Evolutionary conservation across 2,329 filamentous ascomycete species (phyloP), one percentile per base, ranked within the genome.

Genomic region (Monosporascus cannonballus): DNA sequence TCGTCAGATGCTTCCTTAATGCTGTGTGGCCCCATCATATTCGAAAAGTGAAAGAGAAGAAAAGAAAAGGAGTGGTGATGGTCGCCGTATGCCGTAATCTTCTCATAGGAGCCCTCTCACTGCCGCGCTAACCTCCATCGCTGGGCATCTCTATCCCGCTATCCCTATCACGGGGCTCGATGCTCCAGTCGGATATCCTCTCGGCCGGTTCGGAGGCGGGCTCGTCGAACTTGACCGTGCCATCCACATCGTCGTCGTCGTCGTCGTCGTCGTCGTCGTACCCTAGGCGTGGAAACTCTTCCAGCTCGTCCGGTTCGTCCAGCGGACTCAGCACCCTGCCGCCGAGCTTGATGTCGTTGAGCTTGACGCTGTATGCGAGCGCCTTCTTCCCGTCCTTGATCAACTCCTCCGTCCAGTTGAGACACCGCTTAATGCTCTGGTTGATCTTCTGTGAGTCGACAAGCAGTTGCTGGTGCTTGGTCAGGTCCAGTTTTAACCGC

Each of bases 391-490:
- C 94, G 61, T 96, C 91, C 48, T 83, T 86, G 67, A 99, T 96
- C 45, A 99, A 79, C 57, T 89, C 86, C 66, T 99, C 93, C 0
- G 92, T 95, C 81, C 90, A 93, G 59, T 85, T 85, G 36, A 96
- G 78, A 68, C 94, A 99, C 47, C 90, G 81, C 69, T 90, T 95
- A 46, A 99, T 80, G 67, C 89, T 96, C 68, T 95, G 89, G 66
- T 96, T 97, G 77, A 97, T 91, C 73, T 91, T 95, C 65, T 96
- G 91, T 60, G 88, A 94, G 67, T 96, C 92, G 39, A 91, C 76
- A 8, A 99, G 80, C 1, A 97, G 76, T 64, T 96, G 87, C 59
- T 91, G 89, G 67, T 99, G 94, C 66, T 92, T 93, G 3, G 85
- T 81, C 1, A 99, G 78, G 69, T 99, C 94, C 4, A 91, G 78